Evolutionary conservation across 176 grass and related monocot species (phyloP).

Genomic region (Avena eriantha): DNA sequence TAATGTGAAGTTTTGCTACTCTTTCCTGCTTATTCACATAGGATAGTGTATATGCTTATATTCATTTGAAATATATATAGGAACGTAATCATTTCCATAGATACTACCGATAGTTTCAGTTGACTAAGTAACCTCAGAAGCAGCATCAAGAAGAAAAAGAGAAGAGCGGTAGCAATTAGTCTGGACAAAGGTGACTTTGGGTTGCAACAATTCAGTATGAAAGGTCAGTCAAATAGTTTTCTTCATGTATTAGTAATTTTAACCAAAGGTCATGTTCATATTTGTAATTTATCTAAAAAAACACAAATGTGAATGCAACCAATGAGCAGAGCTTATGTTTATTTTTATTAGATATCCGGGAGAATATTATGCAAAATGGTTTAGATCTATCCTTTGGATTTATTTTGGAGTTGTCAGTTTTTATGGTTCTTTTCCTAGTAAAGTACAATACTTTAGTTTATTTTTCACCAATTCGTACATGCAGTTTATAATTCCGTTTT

Average conservation of each 20-base stretch:
- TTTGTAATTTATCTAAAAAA: neutral
- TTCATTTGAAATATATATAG: too few relatives aligned
- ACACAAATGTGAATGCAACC: constrained; percentile 18
- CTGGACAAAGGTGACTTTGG: constrained; percentile 82
- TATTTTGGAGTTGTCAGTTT: neutral
- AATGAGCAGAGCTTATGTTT: constrained; percentile 8
- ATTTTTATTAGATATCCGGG: neutral
- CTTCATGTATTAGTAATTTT: neutral
- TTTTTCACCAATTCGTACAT: neutral
- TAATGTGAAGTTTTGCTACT: too few relatives aligned
- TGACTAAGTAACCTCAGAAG: too few relatives aligned
- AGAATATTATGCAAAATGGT: neutral
- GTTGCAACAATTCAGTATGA: constrained; percentile 88
- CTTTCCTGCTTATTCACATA: too few relatives aligned
- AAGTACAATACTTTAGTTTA: neutral
- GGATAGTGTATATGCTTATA: too few relatives aligned
- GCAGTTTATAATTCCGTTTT: neutral
- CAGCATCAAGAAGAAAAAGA: too few relatives aligned
- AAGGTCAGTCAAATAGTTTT: constrained; percentile 49
- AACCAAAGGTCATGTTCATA: constrained; percentile 26
- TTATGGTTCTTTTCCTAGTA: neutral
- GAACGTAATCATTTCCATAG: too few relatives aligned
- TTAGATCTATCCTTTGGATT: neutral
- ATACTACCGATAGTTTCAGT: too few relatives aligned
- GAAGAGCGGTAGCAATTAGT: too few relatives aligned